These are phyloP conservation scores for Alternaria brassicae DNA, from an alignment of 2,329 filamentous ascomycete species.

Conservation along the genomic window DNA sequence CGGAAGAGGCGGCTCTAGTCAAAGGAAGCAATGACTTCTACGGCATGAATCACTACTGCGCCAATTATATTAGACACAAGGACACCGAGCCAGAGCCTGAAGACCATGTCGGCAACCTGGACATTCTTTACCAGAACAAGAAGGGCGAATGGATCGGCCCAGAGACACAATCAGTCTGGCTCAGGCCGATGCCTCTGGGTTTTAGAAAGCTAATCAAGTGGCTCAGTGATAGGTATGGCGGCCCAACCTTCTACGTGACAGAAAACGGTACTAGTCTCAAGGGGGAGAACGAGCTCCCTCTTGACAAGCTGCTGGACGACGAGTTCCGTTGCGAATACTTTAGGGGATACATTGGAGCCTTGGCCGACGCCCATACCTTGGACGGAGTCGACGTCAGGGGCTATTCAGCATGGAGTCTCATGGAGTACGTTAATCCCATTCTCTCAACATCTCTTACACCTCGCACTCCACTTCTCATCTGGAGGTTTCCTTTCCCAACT, in stretches of 20 bases:
- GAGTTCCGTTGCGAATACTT: constrained; percentile 85
- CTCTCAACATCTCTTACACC: constrained; percentile 10
- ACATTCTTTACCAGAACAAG: constrained; percentile 75
- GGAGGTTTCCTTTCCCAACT: neutral
- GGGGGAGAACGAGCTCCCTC: constrained; percentile 77
- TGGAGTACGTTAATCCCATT: constrained; percentile 67
- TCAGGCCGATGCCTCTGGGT: constrained; percentile 75
- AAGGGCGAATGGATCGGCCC: constrained; percentile 76
- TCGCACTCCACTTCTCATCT: neutral
- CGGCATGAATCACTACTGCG: constrained; percentile 93
- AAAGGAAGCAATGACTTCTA: constrained; percentile 92
- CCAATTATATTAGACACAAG: constrained; percentile 82
- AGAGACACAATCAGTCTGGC: constrained; percentile 83
- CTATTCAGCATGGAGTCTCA: constrained; percentile 86
- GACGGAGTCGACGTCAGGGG: constrained; percentile 81
- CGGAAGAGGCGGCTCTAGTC: constrained; percentile 75
- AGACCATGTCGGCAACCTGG: constrained; percentile 78
- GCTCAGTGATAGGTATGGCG: constrained; percentile 72
- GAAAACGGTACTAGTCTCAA: constrained; percentile 88
- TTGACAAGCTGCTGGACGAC: constrained; percentile 77
- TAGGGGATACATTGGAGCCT: constrained; percentile 74
- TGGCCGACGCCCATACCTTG: constrained; percentile 73
- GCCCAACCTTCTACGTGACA: constrained; percentile 83
- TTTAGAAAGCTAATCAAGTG: constrained; percentile 72
- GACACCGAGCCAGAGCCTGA: constrained; percentile 65